Evolutionary conservation across 352 stramenopile genomes (phyloP).

Genomic region (Aphanomyces stellatus): DNA sequence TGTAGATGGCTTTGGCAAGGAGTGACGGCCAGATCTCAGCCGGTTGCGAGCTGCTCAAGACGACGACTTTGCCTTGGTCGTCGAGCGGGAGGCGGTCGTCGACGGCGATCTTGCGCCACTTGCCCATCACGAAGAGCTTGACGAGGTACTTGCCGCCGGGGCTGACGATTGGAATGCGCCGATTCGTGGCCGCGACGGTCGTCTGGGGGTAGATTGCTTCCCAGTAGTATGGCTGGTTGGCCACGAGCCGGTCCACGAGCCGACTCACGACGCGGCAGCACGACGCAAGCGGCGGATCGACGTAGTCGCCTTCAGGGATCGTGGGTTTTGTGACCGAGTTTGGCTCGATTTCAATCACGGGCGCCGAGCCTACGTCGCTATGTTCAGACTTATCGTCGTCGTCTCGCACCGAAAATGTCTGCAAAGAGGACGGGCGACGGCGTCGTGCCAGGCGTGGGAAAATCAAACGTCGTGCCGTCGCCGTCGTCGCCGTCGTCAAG

Average conservation of each 20-base stretch:
- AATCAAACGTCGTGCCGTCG: slow-evolving; percentile 26
- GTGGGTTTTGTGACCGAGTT: slow-evolving; percentile 52
- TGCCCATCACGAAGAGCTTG: slow-evolving; percentile 57
- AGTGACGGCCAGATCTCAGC: slow-evolving; percentile 62
- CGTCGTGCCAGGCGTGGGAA: not conserved
- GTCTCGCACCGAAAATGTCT: slow-evolving; percentile 26
- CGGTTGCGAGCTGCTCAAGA: slow-evolving; percentile 46
- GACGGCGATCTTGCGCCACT: slow-evolving; percentile 59
- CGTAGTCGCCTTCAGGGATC: slow-evolving; percentile 48
- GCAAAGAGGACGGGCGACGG: not conserved
- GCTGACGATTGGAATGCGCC: slow-evolving; percentile 45
- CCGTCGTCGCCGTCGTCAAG: slow-evolving; percentile 65
- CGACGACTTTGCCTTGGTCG: slow-evolving; percentile 34
- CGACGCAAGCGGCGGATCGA: slow-evolving; percentile 54
- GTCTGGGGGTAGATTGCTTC: slow-evolving; percentile 68
- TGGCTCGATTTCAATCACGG: slow-evolving; percentile 40
- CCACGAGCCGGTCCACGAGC: slow-evolving; percentile 26
- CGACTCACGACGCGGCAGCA: slow-evolving; percentile 61
- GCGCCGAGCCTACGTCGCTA: slow-evolving; percentile 28
- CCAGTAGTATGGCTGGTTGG: slow-evolving; percentile 45
- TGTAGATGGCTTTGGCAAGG: slow-evolving; percentile 62
- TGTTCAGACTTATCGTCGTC: not conserved
- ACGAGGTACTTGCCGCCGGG: slow-evolving; percentile 67
- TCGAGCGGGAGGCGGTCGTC: slow-evolving; percentile 64
- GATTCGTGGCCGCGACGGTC: not conserved